A percentile compares a stretch with the other conserved stretches of the same genome.
phyloP scores from a whole-genome alignment of 192 early-diverging fungal genomes.

The Coemansia erecta region DNA sequence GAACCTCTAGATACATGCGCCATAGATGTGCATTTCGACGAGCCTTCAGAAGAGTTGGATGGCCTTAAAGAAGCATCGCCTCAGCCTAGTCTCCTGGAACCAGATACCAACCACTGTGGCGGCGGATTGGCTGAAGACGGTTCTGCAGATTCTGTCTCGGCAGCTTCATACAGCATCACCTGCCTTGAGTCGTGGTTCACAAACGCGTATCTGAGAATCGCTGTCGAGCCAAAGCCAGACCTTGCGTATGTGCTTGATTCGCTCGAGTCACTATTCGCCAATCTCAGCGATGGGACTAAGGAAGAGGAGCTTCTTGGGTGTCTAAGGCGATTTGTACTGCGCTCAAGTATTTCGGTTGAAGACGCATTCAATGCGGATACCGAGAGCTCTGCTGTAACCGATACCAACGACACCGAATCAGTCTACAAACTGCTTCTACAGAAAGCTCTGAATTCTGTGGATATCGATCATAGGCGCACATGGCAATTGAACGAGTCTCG shows the following conservation, averaged over 20 bases:
- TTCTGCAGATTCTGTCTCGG: too few species aligned
- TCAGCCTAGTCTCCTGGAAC: neutral
- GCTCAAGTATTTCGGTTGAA: neutral
- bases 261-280: neutral
- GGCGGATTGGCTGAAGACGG: neutral
- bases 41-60: constrained; percentile 1
- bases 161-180: neutral
- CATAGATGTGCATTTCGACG: constrained; percentile 25
- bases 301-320: neutral
- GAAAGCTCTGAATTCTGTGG: neutral
- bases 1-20: constrained; percentile 5
- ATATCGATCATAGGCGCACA: constrained; percentile 4
- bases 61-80: neutral
- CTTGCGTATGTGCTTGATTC: neutral
- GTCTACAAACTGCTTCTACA: neutral
- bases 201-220: neutral
- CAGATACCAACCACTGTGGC: too few species aligned
- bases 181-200: neutral
- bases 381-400: neutral
- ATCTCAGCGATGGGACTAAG: neutral
- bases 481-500: constrained; percentile 49
- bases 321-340: neutral
- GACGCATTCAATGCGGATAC: neutral
- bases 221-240: neutral
- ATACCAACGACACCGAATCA: neutral